phyloP scores from a whole-genome alignment of 345 rosid species.

The Populus nigra region DNA sequence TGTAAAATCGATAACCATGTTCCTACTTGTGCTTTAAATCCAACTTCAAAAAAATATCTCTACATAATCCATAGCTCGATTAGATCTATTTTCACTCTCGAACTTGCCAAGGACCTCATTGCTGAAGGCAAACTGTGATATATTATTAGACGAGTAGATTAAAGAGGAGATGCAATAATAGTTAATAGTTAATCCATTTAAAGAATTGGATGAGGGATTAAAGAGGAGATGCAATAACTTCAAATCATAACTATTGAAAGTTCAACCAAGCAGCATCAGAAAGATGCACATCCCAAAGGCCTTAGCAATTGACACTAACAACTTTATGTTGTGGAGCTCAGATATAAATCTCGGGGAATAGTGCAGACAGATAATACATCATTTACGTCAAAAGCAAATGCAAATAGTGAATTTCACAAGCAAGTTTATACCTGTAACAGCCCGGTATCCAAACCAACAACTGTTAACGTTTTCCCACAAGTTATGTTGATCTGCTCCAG shows the following conservation, averaged over 20 bases:
- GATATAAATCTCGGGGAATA: neutral
- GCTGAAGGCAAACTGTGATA: neutral
- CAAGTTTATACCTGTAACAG: slow-evolving; percentile 36
- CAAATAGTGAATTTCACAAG: neutral
- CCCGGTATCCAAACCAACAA: slow-evolving; percentile 45
- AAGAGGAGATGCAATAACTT: neutral
- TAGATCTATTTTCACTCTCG: neutral
- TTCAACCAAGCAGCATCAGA: neutral
- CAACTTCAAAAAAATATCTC: neutral
- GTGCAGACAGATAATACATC: neutral
- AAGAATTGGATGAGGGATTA: neutral
- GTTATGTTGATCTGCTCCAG: slow-evolving; percentile 40
- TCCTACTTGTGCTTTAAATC: neutral
- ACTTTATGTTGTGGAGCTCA: neutral
- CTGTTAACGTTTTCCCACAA: slow-evolving; percentile 43
- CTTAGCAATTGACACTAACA: neutral
- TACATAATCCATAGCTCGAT: neutral
- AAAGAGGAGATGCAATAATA: no score
- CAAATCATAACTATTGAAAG: neutral
- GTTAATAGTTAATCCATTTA: neutral
- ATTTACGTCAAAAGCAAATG: neutral
- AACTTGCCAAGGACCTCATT: neutral
- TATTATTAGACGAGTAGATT: neutral
- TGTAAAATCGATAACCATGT: neutral
- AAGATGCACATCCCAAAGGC: neutral